These are phyloP conservation scores for Dovyalis caffra DNA, from an alignment of 345 rosid species.

Conservation along the genomic window DNA sequence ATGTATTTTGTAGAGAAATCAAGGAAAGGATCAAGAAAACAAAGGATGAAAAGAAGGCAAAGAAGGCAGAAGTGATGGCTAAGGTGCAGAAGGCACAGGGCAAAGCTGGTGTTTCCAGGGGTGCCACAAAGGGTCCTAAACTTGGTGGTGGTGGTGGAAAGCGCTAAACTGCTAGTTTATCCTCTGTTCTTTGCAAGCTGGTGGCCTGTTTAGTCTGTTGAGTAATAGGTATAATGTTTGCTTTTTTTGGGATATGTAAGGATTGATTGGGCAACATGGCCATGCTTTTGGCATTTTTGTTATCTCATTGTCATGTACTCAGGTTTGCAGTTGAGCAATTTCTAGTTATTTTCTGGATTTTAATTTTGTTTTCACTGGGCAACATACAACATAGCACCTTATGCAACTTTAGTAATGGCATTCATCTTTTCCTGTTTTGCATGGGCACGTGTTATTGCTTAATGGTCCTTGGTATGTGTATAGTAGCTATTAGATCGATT, in stretches of 20 bases:
- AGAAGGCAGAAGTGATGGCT: slow-evolving; percentile 34
- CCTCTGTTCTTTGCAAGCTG: not conserved
- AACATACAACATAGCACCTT: no score
- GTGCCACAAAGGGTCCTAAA: slow-evolving; percentile 31
- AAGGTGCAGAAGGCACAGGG: slow-evolving; percentile 26
- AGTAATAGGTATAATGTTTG: slow-evolving; percentile 15
- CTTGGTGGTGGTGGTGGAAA: slow-evolving; percentile 41
- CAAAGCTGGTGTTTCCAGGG: slow-evolving; percentile 20
- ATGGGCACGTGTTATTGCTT: no score
- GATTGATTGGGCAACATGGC: not conserved
- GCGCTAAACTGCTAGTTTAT: slow-evolving; percentile 19
- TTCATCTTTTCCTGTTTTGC: no score
- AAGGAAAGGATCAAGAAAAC: slow-evolving; percentile 42
- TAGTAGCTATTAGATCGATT: no score
- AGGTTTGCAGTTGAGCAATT: not conserved
- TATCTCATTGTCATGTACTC: slow-evolving; percentile 1
- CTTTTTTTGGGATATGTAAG: slow-evolving; percentile 1
- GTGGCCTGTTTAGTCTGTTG: slow-evolving; percentile 2
- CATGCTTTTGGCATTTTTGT: slow-evolving; percentile 13
- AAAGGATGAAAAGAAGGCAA: slow-evolving; percentile 37
- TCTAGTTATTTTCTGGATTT: not conserved
- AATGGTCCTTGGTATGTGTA: no score
- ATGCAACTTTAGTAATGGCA: no score
- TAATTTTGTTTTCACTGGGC: no score
- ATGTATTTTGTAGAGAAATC: slow-evolving; percentile 20